Conservation (phyloP, 176 grass and related monocot species). For the Ampelocalamus luodianensis region DNA sequence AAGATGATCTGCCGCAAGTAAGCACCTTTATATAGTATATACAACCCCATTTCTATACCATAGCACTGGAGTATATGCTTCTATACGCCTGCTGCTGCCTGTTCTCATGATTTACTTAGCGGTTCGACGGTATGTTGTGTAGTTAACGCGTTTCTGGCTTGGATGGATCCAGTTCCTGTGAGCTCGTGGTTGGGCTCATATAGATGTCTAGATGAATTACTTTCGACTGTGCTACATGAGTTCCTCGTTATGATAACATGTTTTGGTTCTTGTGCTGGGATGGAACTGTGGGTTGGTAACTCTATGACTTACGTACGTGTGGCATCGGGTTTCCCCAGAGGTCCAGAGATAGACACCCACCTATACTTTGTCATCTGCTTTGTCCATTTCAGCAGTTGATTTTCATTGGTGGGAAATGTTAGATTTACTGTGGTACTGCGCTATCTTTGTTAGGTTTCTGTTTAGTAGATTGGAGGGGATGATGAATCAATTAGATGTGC, state of each 20-base stretch:
- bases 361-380: constrained; percentile 65
- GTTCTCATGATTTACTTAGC: background rate
- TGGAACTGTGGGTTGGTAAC: constrained; percentile 43
- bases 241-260: background rate
- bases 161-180: no score
- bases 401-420: constrained; percentile 47
- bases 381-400: constrained; percentile 51
- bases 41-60: background rate
- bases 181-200: background rate
- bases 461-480: constrained; percentile 17
- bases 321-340: constrained; percentile 46
- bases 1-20: constrained; percentile 98
- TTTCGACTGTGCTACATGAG: background rate
- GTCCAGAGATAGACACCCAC: constrained; percentile 36
- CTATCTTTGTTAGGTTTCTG: background rate
- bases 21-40: background rate
- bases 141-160: background rate
- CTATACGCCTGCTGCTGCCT: background rate
- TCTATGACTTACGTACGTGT: background rate
- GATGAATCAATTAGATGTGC: constrained; percentile 76
- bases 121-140: background rate
- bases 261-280: no score
- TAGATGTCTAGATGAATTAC: background rate
- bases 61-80: background rate
- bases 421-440: background rate